Percentiles rank a stretch among this genome's conserved stretches.
Conservation (phyloP, 768 basidiomycete genomes). For the Leccinellum albellum region DNA sequence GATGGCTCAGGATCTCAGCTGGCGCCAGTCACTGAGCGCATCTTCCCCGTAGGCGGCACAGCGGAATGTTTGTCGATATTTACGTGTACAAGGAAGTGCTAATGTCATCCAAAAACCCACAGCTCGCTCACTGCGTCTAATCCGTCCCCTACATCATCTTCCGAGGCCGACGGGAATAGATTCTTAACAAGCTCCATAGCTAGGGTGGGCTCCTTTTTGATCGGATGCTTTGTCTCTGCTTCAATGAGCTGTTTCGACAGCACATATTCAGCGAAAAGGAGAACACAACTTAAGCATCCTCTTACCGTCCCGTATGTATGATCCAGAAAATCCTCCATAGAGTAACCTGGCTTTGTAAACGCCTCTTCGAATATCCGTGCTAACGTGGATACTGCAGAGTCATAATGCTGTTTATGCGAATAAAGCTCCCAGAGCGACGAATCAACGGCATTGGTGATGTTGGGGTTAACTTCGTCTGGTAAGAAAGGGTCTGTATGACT, state of each 20-base stretch:
- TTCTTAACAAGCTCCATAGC: slow-evolving; percentile 38
- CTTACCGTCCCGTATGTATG: slow-evolving; percentile 84
- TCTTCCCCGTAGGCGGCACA: not conserved
- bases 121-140: slow-evolving; percentile 42
- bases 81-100: slow-evolving; percentile 3
- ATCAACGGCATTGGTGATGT: slow-evolving; percentile 72
- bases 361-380: slow-evolving; percentile 83
- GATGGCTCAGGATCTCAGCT: not conserved
- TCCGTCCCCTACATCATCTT: slow-evolving; percentile 9
- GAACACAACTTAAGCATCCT: not conserved
- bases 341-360: slow-evolving; percentile 90
- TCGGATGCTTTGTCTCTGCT: slow-evolving; percentile 72
- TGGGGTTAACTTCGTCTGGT: slow-evolving; percentile 62
- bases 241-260: slow-evolving; percentile 67
- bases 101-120: slow-evolving; percentile 40
- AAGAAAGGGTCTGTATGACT: slow-evolving; percentile 64
- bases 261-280: slow-evolving; percentile 2
- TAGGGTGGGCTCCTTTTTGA: slow-evolving; percentile 74
- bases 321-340: slow-evolving; percentile 94
- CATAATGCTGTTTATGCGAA: slow-evolving; percentile 77
- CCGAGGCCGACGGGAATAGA: slow-evolving; percentile 30
- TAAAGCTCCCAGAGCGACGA: slow-evolving; percentile 93
- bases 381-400: slow-evolving; percentile 81
- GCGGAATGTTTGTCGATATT: slow-evolving; percentile 22
- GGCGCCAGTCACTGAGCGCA: slow-evolving; percentile 1